Conservation (phyloP, 164 flowering plant species). For the Stephania yunnanensis region DNA sequence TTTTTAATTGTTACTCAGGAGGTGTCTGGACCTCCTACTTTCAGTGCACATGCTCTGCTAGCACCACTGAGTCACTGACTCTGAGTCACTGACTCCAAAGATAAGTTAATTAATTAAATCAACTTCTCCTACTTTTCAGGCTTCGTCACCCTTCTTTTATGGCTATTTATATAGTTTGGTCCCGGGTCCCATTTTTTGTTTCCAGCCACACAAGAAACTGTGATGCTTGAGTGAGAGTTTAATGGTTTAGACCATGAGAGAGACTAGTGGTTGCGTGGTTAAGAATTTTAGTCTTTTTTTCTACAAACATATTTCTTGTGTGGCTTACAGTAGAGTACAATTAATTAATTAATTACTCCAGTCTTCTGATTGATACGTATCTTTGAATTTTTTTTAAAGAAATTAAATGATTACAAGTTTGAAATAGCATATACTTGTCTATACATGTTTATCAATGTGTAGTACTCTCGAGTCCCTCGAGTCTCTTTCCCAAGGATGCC, state of each 20-base stretch:
- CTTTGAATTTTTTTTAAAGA: no score
- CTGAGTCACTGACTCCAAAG: not conserved
- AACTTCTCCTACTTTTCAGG: not conserved
- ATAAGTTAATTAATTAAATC: not conserved
- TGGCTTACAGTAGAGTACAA: not conserved
- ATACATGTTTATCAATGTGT: no score
- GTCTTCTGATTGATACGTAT: not conserved
- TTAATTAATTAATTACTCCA: not conserved
- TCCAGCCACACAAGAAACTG: not conserved
- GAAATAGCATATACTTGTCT: no score
- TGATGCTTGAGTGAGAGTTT: not conserved
- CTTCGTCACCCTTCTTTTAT: not conserved
- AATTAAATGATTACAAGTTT: no score
- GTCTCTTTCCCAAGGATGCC: no score
- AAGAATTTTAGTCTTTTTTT: not conserved
- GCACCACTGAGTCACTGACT: not conserved
- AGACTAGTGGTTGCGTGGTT: not conserved
- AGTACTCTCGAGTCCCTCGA: no score
- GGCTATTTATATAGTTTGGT: not conserved
- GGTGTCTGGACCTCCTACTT: no score
- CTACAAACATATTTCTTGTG: not conserved
- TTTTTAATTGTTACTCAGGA: no score
- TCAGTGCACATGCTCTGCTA: not conserved
- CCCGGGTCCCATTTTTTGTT: not conserved
- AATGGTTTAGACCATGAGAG: not conserved